A percentile compares a stretch with the other conserved stretches of the same genome.
Conservation (phyloP, 164 flowering plant genomes). For the Santalum album region DNA sequence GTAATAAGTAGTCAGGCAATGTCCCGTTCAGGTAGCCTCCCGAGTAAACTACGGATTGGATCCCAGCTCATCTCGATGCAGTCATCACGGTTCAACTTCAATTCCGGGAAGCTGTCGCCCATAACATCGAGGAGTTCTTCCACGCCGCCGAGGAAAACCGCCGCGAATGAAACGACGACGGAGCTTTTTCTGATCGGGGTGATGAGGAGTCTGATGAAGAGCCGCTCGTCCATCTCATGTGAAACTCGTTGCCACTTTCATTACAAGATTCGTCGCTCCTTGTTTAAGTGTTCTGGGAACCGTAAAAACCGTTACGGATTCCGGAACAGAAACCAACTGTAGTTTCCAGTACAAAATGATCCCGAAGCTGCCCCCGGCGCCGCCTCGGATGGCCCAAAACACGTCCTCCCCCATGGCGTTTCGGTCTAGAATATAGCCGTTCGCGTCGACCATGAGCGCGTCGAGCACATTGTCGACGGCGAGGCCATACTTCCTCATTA, state of each 20-base stretch:
- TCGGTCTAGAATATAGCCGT: conserved; percentile 15
- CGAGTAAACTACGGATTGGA: conserved; percentile 11
- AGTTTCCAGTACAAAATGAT: conserved; percentile 18
- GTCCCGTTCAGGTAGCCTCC: conserved; percentile 16
- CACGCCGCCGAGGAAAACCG: conserved; percentile 6
- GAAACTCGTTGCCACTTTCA: conserved; percentile 19
- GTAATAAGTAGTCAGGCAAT: conserved; percentile 17
- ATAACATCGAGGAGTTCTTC: conserved; percentile 4
- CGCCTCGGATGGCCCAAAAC: conserved; percentile 29
- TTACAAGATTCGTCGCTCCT: conserved; percentile 5
- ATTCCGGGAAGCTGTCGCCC: conserved; percentile 13
- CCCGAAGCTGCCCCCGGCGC: conserved; percentile 24
- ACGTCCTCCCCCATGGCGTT: conserved; percentile 22
- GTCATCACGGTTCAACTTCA: conserved; percentile 8
- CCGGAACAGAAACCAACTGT: conserved; percentile 18
- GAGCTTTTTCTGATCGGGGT: not conserved
- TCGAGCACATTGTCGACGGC: conserved; percentile 35
- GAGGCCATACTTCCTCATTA: conserved; percentile 42
- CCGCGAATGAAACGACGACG: conserved; percentile 5
- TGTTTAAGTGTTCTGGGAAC: conserved; percentile 10
- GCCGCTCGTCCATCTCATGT: conserved; percentile 11
- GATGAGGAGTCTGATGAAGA: conserved; percentile 19
- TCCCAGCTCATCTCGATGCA: conserved; percentile 16
- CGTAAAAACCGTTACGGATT: conserved; percentile 19
- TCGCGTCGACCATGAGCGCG: conserved; percentile 24